Base-by-base conservation (phyloP, 2,329 filamentous ascomycete species). In the Cladosporium halotolerans region DNA sequence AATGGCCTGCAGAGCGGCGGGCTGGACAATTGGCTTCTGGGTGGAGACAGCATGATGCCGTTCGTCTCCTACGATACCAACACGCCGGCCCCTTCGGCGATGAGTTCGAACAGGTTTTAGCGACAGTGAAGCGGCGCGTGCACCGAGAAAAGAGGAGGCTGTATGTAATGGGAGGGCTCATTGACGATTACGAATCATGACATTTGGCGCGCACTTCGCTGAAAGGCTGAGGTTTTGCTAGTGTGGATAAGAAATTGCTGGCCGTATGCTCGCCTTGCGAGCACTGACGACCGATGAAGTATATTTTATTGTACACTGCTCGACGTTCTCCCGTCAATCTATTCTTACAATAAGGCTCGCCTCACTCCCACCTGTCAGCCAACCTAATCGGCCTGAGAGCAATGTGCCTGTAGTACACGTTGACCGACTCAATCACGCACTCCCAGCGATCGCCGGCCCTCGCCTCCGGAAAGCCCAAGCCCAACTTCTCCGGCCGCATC, bases 371-470 rank as follows among this genome's bases (percentile, higher is more conserved):
- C 16, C 48, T 43, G 7, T 11, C 10, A 36, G 76, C 52, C 56
- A 76, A 57, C 53, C 72, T 64, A 13, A 74, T 18, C 18, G 73
- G 69, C 57, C 56, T 63, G 19, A 73, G 57, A n/a, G 54, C 54
- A 32, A 73, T 57, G 1, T 18, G 34, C 46, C 66, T 57, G 2
- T 34, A 19, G 54, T 69, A 76, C 2, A 67, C 46, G 61, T 75
- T 61, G 4, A 77, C 62, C 5, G 48, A 19, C 1, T 62, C 58
- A 9, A 78, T 61, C 56, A 62, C 60, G n/a, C 67, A 69, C 59
- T 77, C 74, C 75, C 74, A 78, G 31, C 70, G 60, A 59, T 78
- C 76, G 11, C 74, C 75, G 13, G 64, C 31, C 48, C 61, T 60
- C n/a, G 59, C 60, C 52, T 54, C 59, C 41, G 28, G 10, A 18